Evolutionary conservation across 805 yeast species (phyloP), one percentile per base, ranked within the genome.

Genomic region (Diddensiella santjacobensis): DNA sequence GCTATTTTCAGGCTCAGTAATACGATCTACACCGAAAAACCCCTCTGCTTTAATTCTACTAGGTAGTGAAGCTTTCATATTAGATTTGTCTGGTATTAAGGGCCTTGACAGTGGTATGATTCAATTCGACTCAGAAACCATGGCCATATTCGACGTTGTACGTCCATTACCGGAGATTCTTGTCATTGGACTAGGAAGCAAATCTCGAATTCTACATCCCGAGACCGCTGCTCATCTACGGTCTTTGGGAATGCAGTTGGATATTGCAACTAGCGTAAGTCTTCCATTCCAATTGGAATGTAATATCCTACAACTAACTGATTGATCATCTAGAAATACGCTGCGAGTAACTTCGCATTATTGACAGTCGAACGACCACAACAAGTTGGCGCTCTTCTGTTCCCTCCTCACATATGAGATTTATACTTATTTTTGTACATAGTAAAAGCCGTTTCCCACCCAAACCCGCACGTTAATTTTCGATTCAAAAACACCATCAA

Each of bases 121-220:
- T 11, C 80, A 77, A 29, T 70, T 83, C 43, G 66, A 70, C 47
- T 64, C 65, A 13, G 61, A 67, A n/a, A 65, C 76, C 0, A 64
- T 81, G 22, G 70, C 71, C 11, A 61, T 83, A 3, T 72, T 83
- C 48, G 73, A 71, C 17, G 67, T 80, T 4, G 63, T 83, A 1
- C 79, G 81, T 61, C 95, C 95, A 2, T 80, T 81, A 58, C 95
- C 95, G 0, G 95, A 87, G 59, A 70, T 87, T 40, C 57, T 84
- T 42, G 81, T 85, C 4, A 66, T 86, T 15, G 95, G 95, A 1
- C 67, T 84, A 20, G 95, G 95, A 0, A 69, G 71, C 49, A 71
- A 75, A 50, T 74, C 85, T 2, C 71, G 93, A 41, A 72, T 84
- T 63, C 68, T 87, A 54, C 75, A 81, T 30, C 81, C 79, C n/a